These are phyloP conservation scores for Echinochloa phyllopogon DNA, from an alignment of 176 grass and related monocot genomes.

Conservation along the genomic window DNA sequence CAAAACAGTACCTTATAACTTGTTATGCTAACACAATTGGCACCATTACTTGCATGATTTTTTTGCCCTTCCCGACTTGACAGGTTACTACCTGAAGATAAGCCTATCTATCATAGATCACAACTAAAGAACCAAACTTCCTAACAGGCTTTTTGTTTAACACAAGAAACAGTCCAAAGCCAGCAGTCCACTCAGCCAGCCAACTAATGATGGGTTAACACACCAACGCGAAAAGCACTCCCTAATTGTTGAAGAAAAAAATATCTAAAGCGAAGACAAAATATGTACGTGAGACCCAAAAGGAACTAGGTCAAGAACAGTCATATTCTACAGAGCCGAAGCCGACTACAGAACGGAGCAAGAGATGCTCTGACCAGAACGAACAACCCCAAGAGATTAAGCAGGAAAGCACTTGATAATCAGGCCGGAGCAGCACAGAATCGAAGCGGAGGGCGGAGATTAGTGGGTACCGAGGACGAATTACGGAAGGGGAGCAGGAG, in stretches of 20 bases:
- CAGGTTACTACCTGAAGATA: not conserved
- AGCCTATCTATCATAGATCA: not conserved
- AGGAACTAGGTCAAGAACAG: not conserved
- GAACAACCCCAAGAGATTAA: conserved; percentile 3
- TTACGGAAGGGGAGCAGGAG: not conserved
- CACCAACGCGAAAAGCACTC: not conserved
- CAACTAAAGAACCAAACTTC: not conserved
- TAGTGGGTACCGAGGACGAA: not conserved
- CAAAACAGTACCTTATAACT: not conserved
- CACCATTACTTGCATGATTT: not conserved
- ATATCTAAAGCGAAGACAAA: not conserved
- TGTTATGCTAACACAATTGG: not conserved
- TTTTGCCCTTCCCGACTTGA: not conserved
- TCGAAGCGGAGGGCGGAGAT: not conserved
- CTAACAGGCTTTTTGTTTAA: not conserved
- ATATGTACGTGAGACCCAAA: not conserved
- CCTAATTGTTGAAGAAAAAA: not conserved
- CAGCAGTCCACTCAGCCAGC: not conserved
- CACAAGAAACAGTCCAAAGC: not conserved
- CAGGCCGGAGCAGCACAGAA: not conserved
- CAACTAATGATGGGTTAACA: not conserved
- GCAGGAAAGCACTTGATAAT: not conserved
- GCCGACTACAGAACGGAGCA: not conserved
- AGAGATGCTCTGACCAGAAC: not conserved
- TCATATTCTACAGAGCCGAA: too few species aligned